Evolutionary conservation across 2,329 filamentous ascomycete genomes (phyloP), one percentile per base, ranked within the genome.

Genomic region (Apiospora kogelbergensis): DNA sequence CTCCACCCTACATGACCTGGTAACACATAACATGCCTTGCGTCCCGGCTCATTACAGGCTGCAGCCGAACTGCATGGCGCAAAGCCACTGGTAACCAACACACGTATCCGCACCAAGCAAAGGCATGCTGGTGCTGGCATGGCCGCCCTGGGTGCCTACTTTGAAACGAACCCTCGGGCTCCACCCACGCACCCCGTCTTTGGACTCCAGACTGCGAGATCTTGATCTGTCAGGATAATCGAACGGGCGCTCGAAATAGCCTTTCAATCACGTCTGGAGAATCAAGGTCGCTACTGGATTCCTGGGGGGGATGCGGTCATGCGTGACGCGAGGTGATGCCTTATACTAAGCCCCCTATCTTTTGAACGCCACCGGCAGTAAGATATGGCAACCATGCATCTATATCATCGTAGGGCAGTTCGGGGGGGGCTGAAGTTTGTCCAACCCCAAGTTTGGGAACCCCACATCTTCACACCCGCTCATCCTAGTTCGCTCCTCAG

Each of bases 201-300:
- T 37, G 26, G 30, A 60, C 53, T 37, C 30, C 53, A 60, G 53
- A n/a, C n/a, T n/a, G n/a, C n/a, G n/a, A n/a, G n/a, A 60, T 60
- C 53, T 60, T 60, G 53, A 60, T 60, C 53, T 60, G 30, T 60
- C 53, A 33, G 30, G 53, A 37, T 60, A 60, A 60, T 60, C 53
- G 30, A 60, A 60, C 20, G 20, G 9, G 30, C 10, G 13, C 26
- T 37, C 48, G 20, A n/a, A 11, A n/a, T 26, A n/a, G 53, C 5
- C 17, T 10, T 11, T 37, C n/a, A n/a, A 3, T 33, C 33, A 33
- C 7, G 7, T n/a, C 6, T 13, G 42, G 17, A 42, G 40, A 15
- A 42, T 15, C 40, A 11, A 42, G 11, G 40, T 42, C 40, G 17
- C 40, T 15, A 42, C 40, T 42, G 26, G 30, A 48, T 33, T 20